These are phyloP conservation scores for Entomortierella parvispora DNA, from an alignment of 192 early-diverging fungal genomes.

Conservation along the genomic window DNA sequence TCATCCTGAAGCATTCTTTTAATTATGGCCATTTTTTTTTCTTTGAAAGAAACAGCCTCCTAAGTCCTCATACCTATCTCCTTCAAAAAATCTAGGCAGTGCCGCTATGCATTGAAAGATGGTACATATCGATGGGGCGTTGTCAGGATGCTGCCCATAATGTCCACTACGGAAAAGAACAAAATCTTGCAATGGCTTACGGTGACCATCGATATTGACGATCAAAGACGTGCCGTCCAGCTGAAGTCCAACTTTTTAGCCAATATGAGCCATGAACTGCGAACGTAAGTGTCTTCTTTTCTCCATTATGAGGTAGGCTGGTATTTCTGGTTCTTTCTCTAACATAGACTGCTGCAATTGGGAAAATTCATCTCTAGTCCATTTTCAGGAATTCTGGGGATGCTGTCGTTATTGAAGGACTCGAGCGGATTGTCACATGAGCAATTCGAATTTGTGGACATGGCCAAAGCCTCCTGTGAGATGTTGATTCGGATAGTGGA, in stretches of 20 bases:
- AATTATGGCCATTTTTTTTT: not conserved
- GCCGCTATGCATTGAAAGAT: constrained; percentile 34
- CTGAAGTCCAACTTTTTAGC: constrained; percentile 74
- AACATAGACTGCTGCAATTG: no score
- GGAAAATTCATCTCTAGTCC: constrained; percentile 20
- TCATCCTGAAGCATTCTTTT: not conserved
- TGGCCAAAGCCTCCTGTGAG: constrained; percentile 61
- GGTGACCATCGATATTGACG: constrained; percentile 46
- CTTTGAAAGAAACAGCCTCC: not conserved
- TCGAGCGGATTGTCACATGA: constrained; percentile 53
- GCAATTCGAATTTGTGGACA: constrained; percentile 61
- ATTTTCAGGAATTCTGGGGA: constrained; percentile 62
- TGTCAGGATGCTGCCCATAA: constrained; percentile 48
- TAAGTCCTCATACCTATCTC: not conserved
- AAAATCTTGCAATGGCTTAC: constrained; percentile 46
- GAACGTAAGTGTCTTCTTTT: constrained; percentile 55
- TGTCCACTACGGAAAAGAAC: constrained; percentile 1
- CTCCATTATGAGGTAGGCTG: no score
- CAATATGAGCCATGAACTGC: constrained; percentile 82
- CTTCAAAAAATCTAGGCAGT: constrained; percentile 18
- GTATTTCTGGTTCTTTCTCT: no score
- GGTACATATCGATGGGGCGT: constrained; percentile 37
- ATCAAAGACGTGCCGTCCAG: constrained; percentile 51
- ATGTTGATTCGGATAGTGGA: constrained; percentile 62
- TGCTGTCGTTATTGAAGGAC: constrained; percentile 57